These are phyloP conservation scores for Tremellales sp. DNA, from an alignment of 1,284 basidiomycete species.

Conservation along the genomic window DNA sequence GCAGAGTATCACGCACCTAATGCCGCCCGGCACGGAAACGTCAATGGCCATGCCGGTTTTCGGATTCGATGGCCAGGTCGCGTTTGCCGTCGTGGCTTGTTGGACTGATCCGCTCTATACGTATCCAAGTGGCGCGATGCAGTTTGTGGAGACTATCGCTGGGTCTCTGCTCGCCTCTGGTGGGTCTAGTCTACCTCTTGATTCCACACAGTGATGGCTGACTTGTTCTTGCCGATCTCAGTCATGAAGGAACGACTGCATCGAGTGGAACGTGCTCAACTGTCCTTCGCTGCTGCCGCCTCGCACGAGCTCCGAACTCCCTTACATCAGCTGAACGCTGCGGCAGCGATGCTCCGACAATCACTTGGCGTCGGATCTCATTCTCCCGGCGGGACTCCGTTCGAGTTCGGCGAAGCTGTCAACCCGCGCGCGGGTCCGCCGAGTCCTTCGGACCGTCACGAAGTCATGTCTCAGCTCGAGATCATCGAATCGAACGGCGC, in stretches of 20 bases:
- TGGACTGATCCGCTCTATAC: slow-evolving; percentile 42
- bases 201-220: neutral
- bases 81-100: slow-evolving; percentile 40
- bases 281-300: slow-evolving; percentile 31
- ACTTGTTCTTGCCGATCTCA: slow-evolving; percentile 1
- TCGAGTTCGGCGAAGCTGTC: no score
- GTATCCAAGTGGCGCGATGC: slow-evolving; percentile 38
- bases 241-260: slow-evolving; percentile 27
- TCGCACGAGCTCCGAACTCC: slow-evolving; percentile 34
- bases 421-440: no score
- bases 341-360: slow-evolving; percentile 15
- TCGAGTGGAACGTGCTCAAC: slow-evolving; percentile 23
- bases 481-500: slow-evolving; percentile 26
- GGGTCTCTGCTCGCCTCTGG: slow-evolving; percentile 32
- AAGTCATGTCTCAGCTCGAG: slow-evolving; percentile 19
- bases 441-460: slow-evolving; percentile 7
- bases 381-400: slow-evolving; percentile 2
- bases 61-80: slow-evolving; percentile 41
- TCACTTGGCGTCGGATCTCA: neutral
- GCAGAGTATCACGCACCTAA: slow-evolving; percentile 33
- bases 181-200: slow-evolving; percentile 4
- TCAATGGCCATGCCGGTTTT: slow-evolving; percentile 41
- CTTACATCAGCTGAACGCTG: slow-evolving; percentile 28
- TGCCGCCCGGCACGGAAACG: slow-evolving; percentile 37
- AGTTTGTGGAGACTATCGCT: slow-evolving; percentile 40